A percentile compares a stretch with the other conserved stretches of the same genome.
These are phyloP conservation scores for Tylopilus subfusipes DNA, from an alignment of 768 basidiomycete species.

Conservation along the genomic window DNA sequence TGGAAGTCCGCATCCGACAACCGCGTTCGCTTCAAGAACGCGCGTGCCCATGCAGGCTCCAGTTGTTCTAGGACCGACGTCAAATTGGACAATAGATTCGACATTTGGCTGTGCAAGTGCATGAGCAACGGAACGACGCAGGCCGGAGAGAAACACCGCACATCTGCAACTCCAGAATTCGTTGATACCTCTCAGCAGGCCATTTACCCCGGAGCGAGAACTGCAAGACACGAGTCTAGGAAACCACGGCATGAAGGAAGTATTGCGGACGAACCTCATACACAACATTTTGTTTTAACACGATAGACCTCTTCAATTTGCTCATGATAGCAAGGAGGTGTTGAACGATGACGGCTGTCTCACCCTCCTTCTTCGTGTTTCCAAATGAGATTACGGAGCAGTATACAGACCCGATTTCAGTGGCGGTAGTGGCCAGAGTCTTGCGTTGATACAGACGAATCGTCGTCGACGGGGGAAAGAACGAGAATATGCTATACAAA, in stretches of 20 bases:
- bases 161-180: constrained; percentile 65
- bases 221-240: constrained; percentile 32
- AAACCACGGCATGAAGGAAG: not conserved
- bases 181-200: constrained; percentile 77
- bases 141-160: constrained; percentile 29
- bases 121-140: not conserved
- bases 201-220: constrained; percentile 74
- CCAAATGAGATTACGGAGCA: constrained; percentile 76
- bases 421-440: constrained; percentile 62
- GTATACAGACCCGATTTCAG: constrained; percentile 67
- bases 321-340: constrained; percentile 70
- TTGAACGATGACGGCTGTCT: constrained; percentile 53
- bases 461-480: constrained; percentile 71
- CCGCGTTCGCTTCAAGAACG: constrained; percentile 70
- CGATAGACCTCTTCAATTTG: constrained; percentile 63
- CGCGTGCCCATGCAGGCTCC: constrained; percentile 73
- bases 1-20: constrained; percentile 79
- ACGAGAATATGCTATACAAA: constrained; percentile 55
- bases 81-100: constrained; percentile 67
- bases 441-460: constrained; percentile 71
- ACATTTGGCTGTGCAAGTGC: constrained; percentile 51
- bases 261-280: constrained; percentile 52
- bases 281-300: constrained; percentile 53
- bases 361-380: constrained; percentile 47
- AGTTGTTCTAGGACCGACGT: constrained; percentile 69